Base-by-base conservation (phyloP, 306 rosid genomes). In the Glycine latifolia region DNA sequence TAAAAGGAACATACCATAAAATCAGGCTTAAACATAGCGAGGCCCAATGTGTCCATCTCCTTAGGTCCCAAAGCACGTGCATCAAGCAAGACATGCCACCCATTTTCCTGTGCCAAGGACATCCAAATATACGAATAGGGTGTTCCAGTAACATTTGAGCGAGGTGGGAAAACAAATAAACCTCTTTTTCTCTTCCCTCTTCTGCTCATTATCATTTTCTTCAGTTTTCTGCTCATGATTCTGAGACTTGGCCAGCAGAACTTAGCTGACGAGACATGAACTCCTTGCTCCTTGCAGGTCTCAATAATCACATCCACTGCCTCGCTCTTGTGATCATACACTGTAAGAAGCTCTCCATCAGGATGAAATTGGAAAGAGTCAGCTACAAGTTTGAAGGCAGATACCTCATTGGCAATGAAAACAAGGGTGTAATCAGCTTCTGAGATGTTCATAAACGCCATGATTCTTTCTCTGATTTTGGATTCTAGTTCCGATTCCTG, bases 71-170 rank as follows among this genome's bases (percentile, higher is more conserved):
- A 75, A 10, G 94, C 82, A 66, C 89, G 86, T 60, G 97, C 89
- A 65, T 92, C 94, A 62, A 92, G 88, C 86, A 91, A 68, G 2
- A 92, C 90, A 82, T 87, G 91, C 92, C 94, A 92, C 3, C 92
- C 91, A 46, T 87, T 89, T 75, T 89, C 94, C 4, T 86, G 89
- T 8, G 97, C 97, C 44, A 89, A 26, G 65, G 87, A 87, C 89
- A 92, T 87, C 97, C 94, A 92, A 41, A 65, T 84, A 75, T 90
- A 92, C 2, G 97, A 85, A 44, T 92, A 90, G 13, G 89, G 83
- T 6, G 87, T 80, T 80, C 97, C 92, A 3, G 94, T 92, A 63
- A 92, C 56, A 55, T 85, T 85, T 11, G 94, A 92, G 11, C 89
- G 94, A 72, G 90, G 89, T 20, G 97, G 97, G 72, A 90, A 89